Evolutionary conservation across 78 protist species (phyloP), one percentile per base, ranked within the genome.

Genomic region (Tieghemostelium lacteum): DNA sequence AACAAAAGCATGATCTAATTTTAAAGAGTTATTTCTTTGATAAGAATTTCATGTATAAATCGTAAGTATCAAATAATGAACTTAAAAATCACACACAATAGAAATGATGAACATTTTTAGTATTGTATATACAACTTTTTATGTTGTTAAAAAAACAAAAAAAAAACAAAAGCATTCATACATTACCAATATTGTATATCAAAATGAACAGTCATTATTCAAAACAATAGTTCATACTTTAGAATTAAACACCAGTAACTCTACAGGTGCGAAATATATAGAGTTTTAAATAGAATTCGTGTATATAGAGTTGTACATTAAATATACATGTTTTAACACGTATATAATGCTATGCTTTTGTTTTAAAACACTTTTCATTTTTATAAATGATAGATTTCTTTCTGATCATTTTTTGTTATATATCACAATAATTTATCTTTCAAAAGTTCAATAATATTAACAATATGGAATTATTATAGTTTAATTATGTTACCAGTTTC

Each of bases 21-120:
- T 8, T 60, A 72, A 72, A 72, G 63, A 72, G 78, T 55, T 34
- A 31, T 34, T n/a, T 72, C 8, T 54, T 55, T 52, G 78, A 72
- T 54, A 28, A 29, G 10, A 7, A 72, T 10, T 31, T 72, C 34
- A 2, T 72, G 14, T 55, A 31, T 31, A 72, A 72, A 55, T 28
- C 50, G 78, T 72, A 72, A 31, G 76, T 40, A n/a, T 57, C 5
- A 57, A 7, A 16, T 19, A 24, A 24, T 28, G 2, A 24, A 29
- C 5, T 12, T 26, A 29, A 17, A 24, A 12, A 24, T 24, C 5
- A 5, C 7, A 60, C n/a, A n/a, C 8, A 16, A n/a, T 57, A 16
- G 14, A 7, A 19, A 57, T 57, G 63, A 57, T 57, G 34, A 57
- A n/a, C 4, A 57, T 5, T 19, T 45, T 14, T 14, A 45, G 10